Base-by-base conservation (phyloP, 257 asterid species). In the Solanum chmielewskii region DNA sequence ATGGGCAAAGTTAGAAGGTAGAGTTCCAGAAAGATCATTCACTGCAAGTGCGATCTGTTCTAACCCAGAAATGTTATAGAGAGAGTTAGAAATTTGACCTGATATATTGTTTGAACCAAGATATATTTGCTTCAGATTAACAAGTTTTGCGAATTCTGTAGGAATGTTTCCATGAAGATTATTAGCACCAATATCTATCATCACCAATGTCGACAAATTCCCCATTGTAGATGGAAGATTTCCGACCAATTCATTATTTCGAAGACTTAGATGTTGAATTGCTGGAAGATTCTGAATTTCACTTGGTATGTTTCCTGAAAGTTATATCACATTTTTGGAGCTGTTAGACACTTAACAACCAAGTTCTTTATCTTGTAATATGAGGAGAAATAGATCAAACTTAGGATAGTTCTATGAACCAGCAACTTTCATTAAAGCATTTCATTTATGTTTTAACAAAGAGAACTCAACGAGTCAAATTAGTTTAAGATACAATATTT, bases 51-150 rank as follows among this genome's bases (percentile, higher is more conserved):
- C 15, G 21, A 88, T 21, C 1, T 0, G 2, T 52, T 3, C 15
- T 29, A 90, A 85, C 8, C 27, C 37, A 23, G 88, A 78, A 25
- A 85, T 56, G 90, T 90, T 87, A 88, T 87, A 88, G 16, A 90
- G 2, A 3, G 71, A 85, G 9, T 1, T 0, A 0, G 85, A 90
- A 23, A 92, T 88, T 18, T 87, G 70, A 15, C 92, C 92, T 60
- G 73, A n/a, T 27, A 92, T 62, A 41, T 42, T 56, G 18, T 82
- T 29, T 60, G n/a, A 82, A 11, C 59, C 13, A 86, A 83, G 20
- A 86, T 83, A 41, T 69, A 86, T 89, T 92, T 9, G n/a, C 4
- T 83, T 45, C 68, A 90, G 56, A 2, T 74, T 45, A n/a, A 85
- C 2, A 29, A 89, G 86, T 11, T 86, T 69, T 71, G 89, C 88